Conservation (phyloP, 768 basidiomycete genomes). For the Pleurotus eryngii region DNA sequence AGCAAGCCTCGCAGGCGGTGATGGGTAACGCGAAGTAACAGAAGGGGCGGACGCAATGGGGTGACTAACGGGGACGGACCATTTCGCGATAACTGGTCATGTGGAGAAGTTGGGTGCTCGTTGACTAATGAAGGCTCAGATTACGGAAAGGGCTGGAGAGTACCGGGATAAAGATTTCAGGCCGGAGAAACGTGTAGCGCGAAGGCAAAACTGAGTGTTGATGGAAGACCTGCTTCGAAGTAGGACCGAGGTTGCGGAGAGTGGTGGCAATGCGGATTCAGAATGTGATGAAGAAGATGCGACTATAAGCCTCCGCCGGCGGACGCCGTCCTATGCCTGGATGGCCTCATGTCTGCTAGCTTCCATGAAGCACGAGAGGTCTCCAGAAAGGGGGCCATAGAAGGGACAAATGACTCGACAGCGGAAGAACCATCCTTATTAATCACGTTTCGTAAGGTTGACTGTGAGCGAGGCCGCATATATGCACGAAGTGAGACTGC, state of each 20-base stretch:
- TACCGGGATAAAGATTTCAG: not conserved
- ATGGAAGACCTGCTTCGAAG: not conserved
- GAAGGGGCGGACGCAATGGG: too few species aligned
- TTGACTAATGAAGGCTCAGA: too few species aligned
- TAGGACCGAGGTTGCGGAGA: not conserved
- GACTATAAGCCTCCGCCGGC: conserved; percentile 22
- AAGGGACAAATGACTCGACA: not conserved
- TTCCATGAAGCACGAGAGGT: conserved; percentile 4
- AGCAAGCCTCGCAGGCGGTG: too few species aligned
- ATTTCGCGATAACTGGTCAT: not conserved
- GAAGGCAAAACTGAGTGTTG: not conserved
- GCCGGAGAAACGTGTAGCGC: not conserved
- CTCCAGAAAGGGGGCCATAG: not conserved
- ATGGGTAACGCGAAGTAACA: too few species aligned
- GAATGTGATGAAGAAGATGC: conserved; percentile 9
- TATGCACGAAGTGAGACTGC: conserved; percentile 2
- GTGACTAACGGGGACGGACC: too few species aligned
- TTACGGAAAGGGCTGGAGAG: too few species aligned
- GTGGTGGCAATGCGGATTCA: not conserved
- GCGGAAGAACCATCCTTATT: not conserved
- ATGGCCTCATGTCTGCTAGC: conserved; percentile 8
- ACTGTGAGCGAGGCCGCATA: not conserved
- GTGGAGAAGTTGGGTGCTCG: not conserved
- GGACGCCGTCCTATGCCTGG: conserved; percentile 20
- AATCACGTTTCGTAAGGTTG: conserved; percentile 2